Conservation (phyloP, 305 asterid genomes). For the Fraxinus greggii region DNA sequence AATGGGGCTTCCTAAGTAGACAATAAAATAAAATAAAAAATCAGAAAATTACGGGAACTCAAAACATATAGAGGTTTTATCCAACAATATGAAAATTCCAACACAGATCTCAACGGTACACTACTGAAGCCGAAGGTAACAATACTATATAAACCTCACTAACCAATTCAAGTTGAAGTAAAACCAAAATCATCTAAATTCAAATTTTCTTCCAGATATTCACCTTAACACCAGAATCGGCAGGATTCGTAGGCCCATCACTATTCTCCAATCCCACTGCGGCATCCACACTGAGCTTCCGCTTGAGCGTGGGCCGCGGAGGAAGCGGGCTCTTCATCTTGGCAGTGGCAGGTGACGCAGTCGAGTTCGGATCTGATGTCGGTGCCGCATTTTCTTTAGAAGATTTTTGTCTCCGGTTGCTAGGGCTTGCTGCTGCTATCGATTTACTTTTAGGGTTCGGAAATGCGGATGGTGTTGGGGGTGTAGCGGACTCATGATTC, state of each 20-base stretch:
- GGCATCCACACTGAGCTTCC: slow-evolving; percentile 74
- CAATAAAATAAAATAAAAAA: not conserved
- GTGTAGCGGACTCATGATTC: slow-evolving; percentile 36
- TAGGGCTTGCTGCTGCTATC: slow-evolving; percentile 33
- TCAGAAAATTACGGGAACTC: not conserved
- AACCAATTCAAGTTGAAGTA: not conserved
- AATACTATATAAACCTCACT: not conserved
- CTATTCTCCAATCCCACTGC: slow-evolving; percentile 40
- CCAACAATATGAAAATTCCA: not conserved
- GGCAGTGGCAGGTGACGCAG: slow-evolving; percentile 29
- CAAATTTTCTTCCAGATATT: not conserved
- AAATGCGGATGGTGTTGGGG: slow-evolving; percentile 24
- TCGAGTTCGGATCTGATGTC: slow-evolving; percentile 47
- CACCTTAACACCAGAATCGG: slow-evolving; percentile 90
- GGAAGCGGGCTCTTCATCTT: slow-evolving; percentile 84
- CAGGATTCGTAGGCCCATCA: slow-evolving; percentile 28
- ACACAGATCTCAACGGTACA: not conserved
- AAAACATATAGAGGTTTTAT: not conserved
- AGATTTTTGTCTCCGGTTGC: slow-evolving; percentile 50
- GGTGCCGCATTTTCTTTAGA: slow-evolving; percentile 59
- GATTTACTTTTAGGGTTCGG: slow-evolving; percentile 66
- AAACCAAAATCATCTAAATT: not conserved
- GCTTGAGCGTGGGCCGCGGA: slow-evolving; percentile 85
- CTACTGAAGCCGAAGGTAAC: slow-evolving; percentile 8
- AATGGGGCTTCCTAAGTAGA: not conserved